These are phyloP conservation scores for Kwoniella bestiolae DNA, from an alignment of 768 basidiomycete species.

Conservation along the genomic window DNA sequence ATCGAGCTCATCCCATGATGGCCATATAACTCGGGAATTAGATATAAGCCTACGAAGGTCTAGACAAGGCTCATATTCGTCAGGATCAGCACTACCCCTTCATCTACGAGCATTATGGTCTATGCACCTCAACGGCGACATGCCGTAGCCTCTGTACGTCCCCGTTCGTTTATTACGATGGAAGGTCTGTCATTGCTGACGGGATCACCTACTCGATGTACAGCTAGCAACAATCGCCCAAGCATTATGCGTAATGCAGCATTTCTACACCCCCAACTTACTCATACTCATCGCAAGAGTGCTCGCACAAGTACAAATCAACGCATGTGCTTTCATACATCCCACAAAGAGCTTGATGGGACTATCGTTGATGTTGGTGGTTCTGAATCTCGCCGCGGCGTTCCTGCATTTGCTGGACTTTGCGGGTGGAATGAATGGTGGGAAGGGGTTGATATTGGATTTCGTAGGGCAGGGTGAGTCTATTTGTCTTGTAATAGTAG, in stretches of 20 bases:
- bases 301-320: constrained; percentile 40
- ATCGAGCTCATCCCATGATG: too few species aligned
- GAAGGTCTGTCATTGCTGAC: background rate
- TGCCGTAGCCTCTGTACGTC: constrained; percentile 44
- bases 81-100: too few species aligned
- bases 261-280: constrained; percentile 44
- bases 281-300: constrained; percentile 42
- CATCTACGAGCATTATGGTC: too few species aligned
- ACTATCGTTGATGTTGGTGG: constrained; percentile 32
- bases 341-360: constrained; percentile 36
- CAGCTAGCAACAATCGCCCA: constrained; percentile 39
- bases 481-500: background rate
- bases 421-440: constrained; percentile 28
- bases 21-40: too few species aligned
- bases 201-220: background rate
- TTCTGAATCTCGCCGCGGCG: constrained; percentile 32
- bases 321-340: constrained; percentile 33
- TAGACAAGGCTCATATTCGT: too few species aligned
- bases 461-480: constrained; percentile 49
- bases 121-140: constrained; percentile 49
- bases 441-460: constrained; percentile 44
- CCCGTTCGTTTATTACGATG: background rate
- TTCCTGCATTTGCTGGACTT: constrained; percentile 44
- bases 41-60: too few species aligned
- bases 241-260: constrained; percentile 39